A percentile compares a stretch with the other conserved stretches of the same genome.
These are phyloP conservation scores for Furcasterigmium furcatum DNA, from an alignment of 2,329 filamentous ascomycete genomes.

Conservation along the genomic window DNA sequence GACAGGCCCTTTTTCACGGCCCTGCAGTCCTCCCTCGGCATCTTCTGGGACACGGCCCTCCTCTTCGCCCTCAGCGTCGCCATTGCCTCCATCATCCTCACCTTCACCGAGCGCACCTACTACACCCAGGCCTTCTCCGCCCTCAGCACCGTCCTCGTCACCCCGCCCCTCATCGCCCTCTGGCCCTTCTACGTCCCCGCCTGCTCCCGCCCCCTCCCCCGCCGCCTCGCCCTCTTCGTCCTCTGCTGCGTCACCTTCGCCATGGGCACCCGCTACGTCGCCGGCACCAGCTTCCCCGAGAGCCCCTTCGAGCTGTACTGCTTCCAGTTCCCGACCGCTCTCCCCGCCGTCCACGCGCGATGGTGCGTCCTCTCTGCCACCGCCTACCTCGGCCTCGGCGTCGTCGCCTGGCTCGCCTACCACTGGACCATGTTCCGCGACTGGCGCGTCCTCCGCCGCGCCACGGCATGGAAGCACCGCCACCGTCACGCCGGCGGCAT, in stretches of 20 bases:
- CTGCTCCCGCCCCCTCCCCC: neutral
- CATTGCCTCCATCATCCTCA: neutral
- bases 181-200: neutral
- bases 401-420: neutral
- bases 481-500: neutral
- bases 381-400: neutral
- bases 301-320: neutral
- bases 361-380: neutral
- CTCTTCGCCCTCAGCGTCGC: neutral
- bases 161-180: neutral
- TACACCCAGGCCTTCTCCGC: neutral
- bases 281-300: neutral
- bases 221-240: neutral
- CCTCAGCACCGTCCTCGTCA: neutral
- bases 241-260: neutral
- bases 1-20: neutral
- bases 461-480: neutral
- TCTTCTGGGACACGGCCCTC: neutral
- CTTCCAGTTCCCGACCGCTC: neutral
- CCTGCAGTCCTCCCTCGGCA: neutral
- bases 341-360: neutral
- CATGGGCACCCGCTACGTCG: neutral
- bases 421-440: conserved; percentile 1
- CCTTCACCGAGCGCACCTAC: neutral
- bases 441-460: neutral